phyloP scores from a whole-genome alignment of 371 early-diverging fungal genomes.

The Mucor lusitanicus region DNA sequence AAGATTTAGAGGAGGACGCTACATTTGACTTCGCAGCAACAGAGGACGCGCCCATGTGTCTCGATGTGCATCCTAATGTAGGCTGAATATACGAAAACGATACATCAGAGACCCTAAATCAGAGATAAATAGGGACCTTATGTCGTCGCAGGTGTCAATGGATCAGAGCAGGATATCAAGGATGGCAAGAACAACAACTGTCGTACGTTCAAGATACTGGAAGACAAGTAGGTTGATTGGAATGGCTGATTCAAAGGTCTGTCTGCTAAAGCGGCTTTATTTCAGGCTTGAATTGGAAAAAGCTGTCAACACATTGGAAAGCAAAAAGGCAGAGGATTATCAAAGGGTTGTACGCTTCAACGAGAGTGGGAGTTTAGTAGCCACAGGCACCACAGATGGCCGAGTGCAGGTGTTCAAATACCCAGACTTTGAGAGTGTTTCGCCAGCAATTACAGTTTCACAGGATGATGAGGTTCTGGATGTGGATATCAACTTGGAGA shows the following conservation, averaged over 20 bases:
- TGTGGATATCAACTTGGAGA: constrained; percentile 60
- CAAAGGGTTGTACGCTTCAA: constrained; percentile 58
- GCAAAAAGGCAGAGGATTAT: constrained; percentile 49
- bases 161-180: constrained; percentile 45
- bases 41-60: constrained; percentile 77
- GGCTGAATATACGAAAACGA: not conserved
- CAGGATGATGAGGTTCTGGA: constrained; percentile 61
- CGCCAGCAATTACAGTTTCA: constrained; percentile 7
- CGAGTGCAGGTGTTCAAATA: constrained; percentile 58
- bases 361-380: constrained; percentile 59
- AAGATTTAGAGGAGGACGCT: constrained; percentile 49
- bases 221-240: constrained; percentile 24
- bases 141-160: constrained; percentile 66
- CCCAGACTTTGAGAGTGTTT: constrained; percentile 37
- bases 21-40: constrained; percentile 54
- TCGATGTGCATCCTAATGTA: constrained; percentile 67
- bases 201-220: constrained; percentile 55
- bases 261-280: not conserved
- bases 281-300: constrained; percentile 18
- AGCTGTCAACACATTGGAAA: constrained; percentile 43
- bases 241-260: too few relatives aligned
- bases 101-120: not conserved
- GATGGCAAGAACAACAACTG: constrained; percentile 63
- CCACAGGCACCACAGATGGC: constrained; percentile 70
- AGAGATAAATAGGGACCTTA: constrained; percentile 31